These are phyloP conservation scores for Magnusiomyces paraingens DNA, from an alignment of 1,139 yeast genomes.

Conservation along the genomic window DNA sequence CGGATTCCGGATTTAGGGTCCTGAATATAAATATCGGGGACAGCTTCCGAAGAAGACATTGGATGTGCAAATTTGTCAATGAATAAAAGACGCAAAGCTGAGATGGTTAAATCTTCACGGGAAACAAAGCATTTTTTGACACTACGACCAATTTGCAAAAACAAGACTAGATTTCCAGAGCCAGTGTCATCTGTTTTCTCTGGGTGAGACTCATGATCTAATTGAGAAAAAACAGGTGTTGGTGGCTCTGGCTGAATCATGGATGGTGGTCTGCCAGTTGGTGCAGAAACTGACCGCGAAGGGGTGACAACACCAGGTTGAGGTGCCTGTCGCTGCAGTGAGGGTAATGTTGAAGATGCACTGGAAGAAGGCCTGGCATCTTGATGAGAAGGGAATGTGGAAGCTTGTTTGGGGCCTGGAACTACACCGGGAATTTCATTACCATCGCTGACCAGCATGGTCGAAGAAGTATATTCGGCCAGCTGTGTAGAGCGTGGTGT, in stretches of 20 bases:
- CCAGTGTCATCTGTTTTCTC: not conserved
- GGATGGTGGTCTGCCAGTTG: slow-evolving; percentile 3
- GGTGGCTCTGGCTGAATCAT: not conserved
- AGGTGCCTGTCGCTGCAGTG: not conserved
- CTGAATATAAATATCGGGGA: slow-evolving; percentile 76
- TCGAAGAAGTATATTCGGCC: slow-evolving; percentile 26
- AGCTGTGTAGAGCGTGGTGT: slow-evolving; percentile 23
- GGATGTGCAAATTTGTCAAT: slow-evolving; percentile 77
- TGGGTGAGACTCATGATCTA: not conserved
- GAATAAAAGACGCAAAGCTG: slow-evolving; percentile 64
- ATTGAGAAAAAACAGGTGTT: not conserved
- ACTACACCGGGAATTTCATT: slow-evolving; percentile 5
- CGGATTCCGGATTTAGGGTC: slow-evolving; percentile 55
- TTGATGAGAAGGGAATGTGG: not conserved
- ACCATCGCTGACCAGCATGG: slow-evolving; percentile 17
- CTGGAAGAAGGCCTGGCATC: not conserved
- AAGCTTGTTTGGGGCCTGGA: slow-evolving; percentile 3
- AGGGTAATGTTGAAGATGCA: not conserved
- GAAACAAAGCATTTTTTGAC: slow-evolving; percentile 56
- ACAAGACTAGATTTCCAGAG: slow-evolving; percentile 35
- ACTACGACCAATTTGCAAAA: slow-evolving; percentile 49
- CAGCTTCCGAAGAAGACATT: slow-evolving; percentile 44
- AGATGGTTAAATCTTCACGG: slow-evolving; percentile 47
- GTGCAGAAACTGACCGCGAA: slow-evolving; percentile 1
- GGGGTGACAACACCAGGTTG: not conserved